Base-by-base conservation (phyloP, 2,329 filamentous ascomycete species). In the Apiospora rasikravindrae region DNA sequence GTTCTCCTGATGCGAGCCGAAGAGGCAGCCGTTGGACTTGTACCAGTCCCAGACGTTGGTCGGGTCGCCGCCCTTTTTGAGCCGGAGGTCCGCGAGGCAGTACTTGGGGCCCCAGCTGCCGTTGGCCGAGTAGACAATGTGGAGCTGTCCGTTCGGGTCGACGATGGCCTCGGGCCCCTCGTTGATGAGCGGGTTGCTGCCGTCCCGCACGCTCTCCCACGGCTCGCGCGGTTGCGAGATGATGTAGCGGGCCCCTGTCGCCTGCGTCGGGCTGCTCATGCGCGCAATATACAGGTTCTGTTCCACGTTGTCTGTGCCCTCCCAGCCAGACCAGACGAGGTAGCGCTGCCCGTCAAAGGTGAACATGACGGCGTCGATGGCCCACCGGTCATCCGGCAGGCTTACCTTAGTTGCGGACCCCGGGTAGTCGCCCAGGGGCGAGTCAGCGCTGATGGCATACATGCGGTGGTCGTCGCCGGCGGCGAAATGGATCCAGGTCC, bases 301-400 rank as follows among this genome's bases (percentile, higher is more conserved):
- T 68, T 77, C 76, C 19, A 45, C 42, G 67, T 74, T 73, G 4
- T 57, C 14, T 19, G 66, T 37, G 37, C 51, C 66, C 40, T 16
- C 66, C 76, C 77, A 78, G n/a, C 77, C 77, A 22, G 77, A 78
- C 77, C 77, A 78, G 24, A 78, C 77, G 44, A 77, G 77, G 73
- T 73, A 78, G 19, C 75, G 73, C 66, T 73, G 51, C 0, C 71
- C 75, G 33, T 75, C 71, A 10, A 76, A 78, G 24, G 57, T 71
- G 45, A 78, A 76, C 22, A 74, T 51, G 1, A 76, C 70, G 24
- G 76, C 77, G 66, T 78, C 77, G n/a, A 77, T 77, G 29, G 76
- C 76, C 77, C 77, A 78, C 14, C 72, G 64, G 47, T 77, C 75
- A 49, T 77, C 77, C 0, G 77, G 76, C 49, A 78, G 61, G 14